Conservation (phyloP, 805 yeast genomes). For the Yamadazyma philogaea region DNA sequence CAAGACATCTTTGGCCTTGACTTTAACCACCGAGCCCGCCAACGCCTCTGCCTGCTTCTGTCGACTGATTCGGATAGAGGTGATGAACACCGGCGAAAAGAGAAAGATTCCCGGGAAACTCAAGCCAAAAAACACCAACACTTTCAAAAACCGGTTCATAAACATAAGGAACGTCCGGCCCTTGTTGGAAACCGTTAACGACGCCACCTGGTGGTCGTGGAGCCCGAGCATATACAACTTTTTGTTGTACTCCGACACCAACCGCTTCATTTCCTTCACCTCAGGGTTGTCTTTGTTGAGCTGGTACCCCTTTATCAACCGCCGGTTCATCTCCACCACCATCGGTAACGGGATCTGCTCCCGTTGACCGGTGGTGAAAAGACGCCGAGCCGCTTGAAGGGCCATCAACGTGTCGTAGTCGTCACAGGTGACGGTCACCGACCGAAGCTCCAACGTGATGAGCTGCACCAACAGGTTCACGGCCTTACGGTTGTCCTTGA, state of each 20-base stretch:
- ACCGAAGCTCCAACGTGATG: slow-evolving; percentile 33
- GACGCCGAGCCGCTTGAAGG: slow-evolving; percentile 41
- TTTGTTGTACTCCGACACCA: slow-evolving; percentile 34
- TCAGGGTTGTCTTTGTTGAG: slow-evolving; percentile 33
- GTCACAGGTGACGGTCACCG: slow-evolving; percentile 39
- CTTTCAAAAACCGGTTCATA: slow-evolving; percentile 23
- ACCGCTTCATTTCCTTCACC: slow-evolving; percentile 26
- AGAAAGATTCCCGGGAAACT: slow-evolving; percentile 37
- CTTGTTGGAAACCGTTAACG: slow-evolving; percentile 22
- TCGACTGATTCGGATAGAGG: slow-evolving; percentile 30
- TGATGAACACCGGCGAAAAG: slow-evolving; percentile 40
- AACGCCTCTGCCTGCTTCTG: slow-evolving; percentile 38
- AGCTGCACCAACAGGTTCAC: slow-evolving; percentile 26
- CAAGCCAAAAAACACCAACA: slow-evolving; percentile 28
- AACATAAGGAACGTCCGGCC: slow-evolving; percentile 23
- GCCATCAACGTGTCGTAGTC: slow-evolving; percentile 44
- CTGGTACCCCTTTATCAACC: slow-evolving; percentile 36
- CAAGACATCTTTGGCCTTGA: slow-evolving; percentile 41
- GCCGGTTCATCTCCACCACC: slow-evolving; percentile 41
- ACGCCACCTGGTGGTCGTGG: slow-evolving; percentile 41
- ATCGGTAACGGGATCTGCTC: slow-evolving; percentile 37
- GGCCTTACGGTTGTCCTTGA: slow-evolving; percentile 23
- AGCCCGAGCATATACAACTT: slow-evolving; percentile 30
- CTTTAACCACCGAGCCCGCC: slow-evolving; percentile 36
- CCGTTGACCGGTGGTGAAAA: slow-evolving; percentile 34